Base-by-base conservation (phyloP, 768 basidiomycete genomes). In the Rhodotorula paludigena region DNA sequence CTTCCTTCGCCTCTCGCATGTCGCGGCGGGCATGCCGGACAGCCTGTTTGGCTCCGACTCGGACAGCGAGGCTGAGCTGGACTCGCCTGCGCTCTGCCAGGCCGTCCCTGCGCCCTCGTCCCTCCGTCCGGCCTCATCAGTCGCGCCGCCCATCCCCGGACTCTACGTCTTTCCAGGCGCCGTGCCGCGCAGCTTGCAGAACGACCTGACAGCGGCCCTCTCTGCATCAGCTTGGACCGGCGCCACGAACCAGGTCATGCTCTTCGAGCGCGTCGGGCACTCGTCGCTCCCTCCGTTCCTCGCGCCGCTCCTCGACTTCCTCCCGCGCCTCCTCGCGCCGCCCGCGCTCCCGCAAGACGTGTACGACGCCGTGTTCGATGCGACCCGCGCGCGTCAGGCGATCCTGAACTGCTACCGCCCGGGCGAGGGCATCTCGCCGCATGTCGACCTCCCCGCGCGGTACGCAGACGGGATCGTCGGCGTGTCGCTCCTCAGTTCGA, bases 401-500 rank as follows among this genome's bases (percentile, higher is more conserved):
- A 98, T 97, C 63, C 73, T 97, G 59, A 98, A 97, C 77, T 81
- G 92, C 3, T 98, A 98, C 77, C 80, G 80, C 30, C 90, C 92
- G 0, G 93, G 93, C 12, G 85, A 92, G 77, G 93, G 93, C 18
- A 97, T 98, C 71, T 81, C 86, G 0, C 84, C 90, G 0, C 93
- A 97, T 73, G 68, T 98, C 49, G 93, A 98, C 76, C 81, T 98
- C 32, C 83, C 90, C 6, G 80, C 82, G 35, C 85, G 93, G 21
- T 98, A 88, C 75, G 90, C 84, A 12, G 90, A 94, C 76, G 92
- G 90, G 2, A 93, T 98, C 59, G 81, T 97, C 32, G 90, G 90
- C 15, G 84, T 94, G 59, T 92, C 89, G 72, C 80, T 98, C 35
- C 84, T 85, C 18, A 86, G 87, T 35, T 86, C 88, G 20, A 89